Evolutionary conservation across 495 filamentous ascomycete species (phyloP).

Genomic region (Neurospora cerealis): DNA sequence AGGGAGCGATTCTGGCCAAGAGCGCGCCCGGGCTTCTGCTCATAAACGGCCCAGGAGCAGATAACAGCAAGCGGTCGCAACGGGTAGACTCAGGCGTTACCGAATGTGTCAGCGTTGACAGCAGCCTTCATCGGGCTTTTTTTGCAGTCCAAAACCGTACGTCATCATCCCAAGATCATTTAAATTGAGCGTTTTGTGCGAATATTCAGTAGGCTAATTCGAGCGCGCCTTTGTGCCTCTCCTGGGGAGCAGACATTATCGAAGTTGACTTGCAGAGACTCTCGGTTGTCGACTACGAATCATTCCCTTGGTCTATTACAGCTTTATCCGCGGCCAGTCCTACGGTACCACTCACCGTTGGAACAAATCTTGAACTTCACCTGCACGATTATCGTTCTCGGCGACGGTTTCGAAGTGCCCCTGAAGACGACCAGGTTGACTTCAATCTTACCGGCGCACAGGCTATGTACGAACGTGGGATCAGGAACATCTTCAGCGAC

Average conservation of each 20-base stretch:
- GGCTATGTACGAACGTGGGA: slow-evolving; percentile 20
- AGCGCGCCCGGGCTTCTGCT: slow-evolving; percentile 57
- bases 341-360: slow-evolving; percentile 70
- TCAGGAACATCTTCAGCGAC: slow-evolving; percentile 22
- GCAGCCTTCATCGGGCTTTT: slow-evolving; percentile 55
- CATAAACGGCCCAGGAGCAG: slow-evolving; percentile 34
- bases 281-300: slow-evolving; percentile 56
- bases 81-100: slow-evolving; percentile 58
- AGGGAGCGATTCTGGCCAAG: slow-evolving; percentile 54
- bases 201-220: background rate
- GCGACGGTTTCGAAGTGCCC: slow-evolving; percentile 1
- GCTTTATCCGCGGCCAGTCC: slow-evolving; percentile 68
- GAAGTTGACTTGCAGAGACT: slow-evolving; percentile 79
- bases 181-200: background rate
- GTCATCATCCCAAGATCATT: slow-evolving; percentile 12
- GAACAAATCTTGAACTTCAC: slow-evolving; percentile 73
- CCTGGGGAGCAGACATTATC: slow-evolving; percentile 44
- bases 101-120: slow-evolving; percentile 79
- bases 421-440: slow-evolving; percentile 12
- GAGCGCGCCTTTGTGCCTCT: background rate
- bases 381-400: slow-evolving; percentile 64
- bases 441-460: slow-evolving; percentile 19
- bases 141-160: slow-evolving; percentile 63
- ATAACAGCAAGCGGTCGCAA: slow-evolving; percentile 31
- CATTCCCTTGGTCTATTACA: slow-evolving; percentile 75